These are phyloP conservation scores for Ganoderma sinense DNA, from an alignment of 1,284 basidiomycete genomes.

Conservation along the genomic window DNA sequence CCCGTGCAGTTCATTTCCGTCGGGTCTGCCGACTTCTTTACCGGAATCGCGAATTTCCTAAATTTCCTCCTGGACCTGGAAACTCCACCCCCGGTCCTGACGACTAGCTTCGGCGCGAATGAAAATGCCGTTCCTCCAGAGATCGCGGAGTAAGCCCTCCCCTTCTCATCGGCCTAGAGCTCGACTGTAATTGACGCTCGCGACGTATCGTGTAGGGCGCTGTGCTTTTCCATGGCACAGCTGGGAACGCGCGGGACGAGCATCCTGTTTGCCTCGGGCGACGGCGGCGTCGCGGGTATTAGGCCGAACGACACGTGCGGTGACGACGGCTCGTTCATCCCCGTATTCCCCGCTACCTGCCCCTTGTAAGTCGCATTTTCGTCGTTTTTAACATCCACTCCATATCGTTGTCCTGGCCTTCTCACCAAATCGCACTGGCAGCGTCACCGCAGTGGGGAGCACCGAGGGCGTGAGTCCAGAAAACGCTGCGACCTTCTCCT, in stretches of 20 bases:
- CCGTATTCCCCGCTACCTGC: slow-evolving; percentile 62
- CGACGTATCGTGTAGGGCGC: slow-evolving; percentile 31
- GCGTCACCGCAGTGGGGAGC: slow-evolving; percentile 64
- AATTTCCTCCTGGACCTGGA: slow-evolving; percentile 37
- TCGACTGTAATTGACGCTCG: not conserved
- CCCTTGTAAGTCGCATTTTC: slow-evolving; percentile 27
- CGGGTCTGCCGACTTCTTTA: slow-evolving; percentile 27
- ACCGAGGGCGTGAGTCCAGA: slow-evolving; percentile 54
- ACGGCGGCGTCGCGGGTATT: slow-evolving; percentile 64
- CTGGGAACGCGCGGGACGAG: slow-evolving; percentile 69
- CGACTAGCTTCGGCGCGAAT: slow-evolving; percentile 59
- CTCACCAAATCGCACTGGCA: slow-evolving; percentile 40
- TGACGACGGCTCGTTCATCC: slow-evolving; percentile 61
- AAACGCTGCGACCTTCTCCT: slow-evolving; percentile 49
- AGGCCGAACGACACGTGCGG: slow-evolving; percentile 58
- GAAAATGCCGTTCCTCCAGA: slow-evolving; percentile 47
- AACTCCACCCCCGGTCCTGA: slow-evolving; percentile 40
- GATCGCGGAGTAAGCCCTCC: slow-evolving; percentile 58
- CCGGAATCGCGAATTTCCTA: slow-evolving; percentile 38
- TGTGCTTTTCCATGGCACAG: slow-evolving; percentile 68
- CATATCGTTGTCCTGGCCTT: not conserved
- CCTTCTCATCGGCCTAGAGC: not conserved
- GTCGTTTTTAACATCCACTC: no score
- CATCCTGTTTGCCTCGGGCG: slow-evolving; percentile 68
- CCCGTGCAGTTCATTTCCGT: slow-evolving; percentile 25